A percentile compares a stretch with the other conserved stretches of the same genome.
Evolutionary conservation across 2,329 filamentous ascomycete species (phyloP).

Genomic region (Albophoma yamanashiensis): DNA sequence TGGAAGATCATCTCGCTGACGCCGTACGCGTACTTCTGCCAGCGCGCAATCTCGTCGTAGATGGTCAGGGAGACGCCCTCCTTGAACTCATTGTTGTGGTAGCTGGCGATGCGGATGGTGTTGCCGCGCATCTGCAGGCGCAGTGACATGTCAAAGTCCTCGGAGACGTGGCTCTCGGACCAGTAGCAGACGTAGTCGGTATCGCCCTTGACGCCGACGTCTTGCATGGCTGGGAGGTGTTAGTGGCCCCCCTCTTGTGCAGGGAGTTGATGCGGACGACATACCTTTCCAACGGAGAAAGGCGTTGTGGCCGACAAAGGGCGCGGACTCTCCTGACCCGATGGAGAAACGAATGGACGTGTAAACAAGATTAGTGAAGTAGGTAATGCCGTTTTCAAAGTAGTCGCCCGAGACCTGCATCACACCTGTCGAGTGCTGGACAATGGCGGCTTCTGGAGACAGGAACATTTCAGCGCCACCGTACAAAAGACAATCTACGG

Average conservation of each 20-base stretch:
- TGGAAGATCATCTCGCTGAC: slow-evolving; percentile 63
- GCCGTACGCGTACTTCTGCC: slow-evolving; percentile 66
- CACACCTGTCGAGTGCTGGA: slow-evolving; percentile 63
- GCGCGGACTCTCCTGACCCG: slow-evolving; percentile 59
- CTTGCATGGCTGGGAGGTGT: slow-evolving; percentile 18
- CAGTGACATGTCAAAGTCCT: slow-evolving; percentile 68
- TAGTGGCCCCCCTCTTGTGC: background rate
- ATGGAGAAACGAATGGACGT: slow-evolving; percentile 61
- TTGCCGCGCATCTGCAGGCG: slow-evolving; percentile 60
- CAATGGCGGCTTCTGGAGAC: slow-evolving; percentile 58
- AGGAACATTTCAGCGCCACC: slow-evolving; percentile 63
- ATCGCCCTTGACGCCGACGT: slow-evolving; percentile 13
- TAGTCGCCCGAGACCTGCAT: slow-evolving; percentile 65
- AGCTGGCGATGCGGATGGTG: slow-evolving; percentile 57
- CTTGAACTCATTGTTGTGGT: slow-evolving; percentile 60
- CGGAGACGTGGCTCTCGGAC: slow-evolving; percentile 66
- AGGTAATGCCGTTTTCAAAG: slow-evolving; percentile 66
- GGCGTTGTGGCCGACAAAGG: slow-evolving; percentile 71
- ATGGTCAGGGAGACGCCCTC: slow-evolving; percentile 65
- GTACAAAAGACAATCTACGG: slow-evolving; percentile 55
- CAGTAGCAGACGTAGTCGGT: slow-evolving; percentile 56
- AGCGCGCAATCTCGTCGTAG: slow-evolving; percentile 60
- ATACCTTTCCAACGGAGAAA: slow-evolving; percentile 53
- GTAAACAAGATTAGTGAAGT: slow-evolving; percentile 72
- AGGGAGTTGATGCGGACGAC: background rate